Base-by-base conservation (phyloP, 148 eudicot species). In the Diospyros kaki region DNA sequence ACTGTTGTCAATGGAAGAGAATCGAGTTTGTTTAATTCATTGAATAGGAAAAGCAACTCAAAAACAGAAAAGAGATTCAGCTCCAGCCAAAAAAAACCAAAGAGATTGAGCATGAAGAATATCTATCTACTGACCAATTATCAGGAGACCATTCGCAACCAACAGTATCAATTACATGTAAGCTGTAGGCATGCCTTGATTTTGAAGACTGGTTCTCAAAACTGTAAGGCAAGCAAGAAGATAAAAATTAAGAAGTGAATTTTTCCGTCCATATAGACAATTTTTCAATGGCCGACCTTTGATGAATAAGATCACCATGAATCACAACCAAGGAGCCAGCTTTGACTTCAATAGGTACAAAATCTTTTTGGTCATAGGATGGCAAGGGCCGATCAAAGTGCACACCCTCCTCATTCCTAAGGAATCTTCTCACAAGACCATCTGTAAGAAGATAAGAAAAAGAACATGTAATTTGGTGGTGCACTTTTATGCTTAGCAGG, bases 291-390 rank as follows among this genome's bases (percentile, higher is more conserved):
- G 76, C 80, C 69, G 17, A 91, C 99, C 99, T 95, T 77, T 95
- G 97, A 85, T 95, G 98, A 82, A 95, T 87, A 79, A 95, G 91
- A 86, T 95, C 90, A 42, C 98, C 98, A 82, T 95, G 97, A 79
- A 92, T 85, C 81, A 95, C 89, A 64, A 95, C 90, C 82, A 95
- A 86, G 64, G 97, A 77, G 70, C 99, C 99, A 64, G 99, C 87
- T 91, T 93, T 91, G 42, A 95, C 98, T 88, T 95, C 98, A 79
- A 95, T 71, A 6, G 98, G 88, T 69, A 93, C 86, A 76, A 95
- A 95, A 75, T 95, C 94, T 45, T 88, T 93, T 76, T 80, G 86
- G 71, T 89, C 91, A 80, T 83, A 93, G 2, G 88, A 74, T 11
- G 97, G 99, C 64, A 86, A 93, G 58, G 99, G 97, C 51, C 69